Evolutionary conservation across 1,284 basidiomycete genomes (phyloP), one percentile per base, ranked within the genome.

Genomic region (Cryptococcus hybrid): DNA sequence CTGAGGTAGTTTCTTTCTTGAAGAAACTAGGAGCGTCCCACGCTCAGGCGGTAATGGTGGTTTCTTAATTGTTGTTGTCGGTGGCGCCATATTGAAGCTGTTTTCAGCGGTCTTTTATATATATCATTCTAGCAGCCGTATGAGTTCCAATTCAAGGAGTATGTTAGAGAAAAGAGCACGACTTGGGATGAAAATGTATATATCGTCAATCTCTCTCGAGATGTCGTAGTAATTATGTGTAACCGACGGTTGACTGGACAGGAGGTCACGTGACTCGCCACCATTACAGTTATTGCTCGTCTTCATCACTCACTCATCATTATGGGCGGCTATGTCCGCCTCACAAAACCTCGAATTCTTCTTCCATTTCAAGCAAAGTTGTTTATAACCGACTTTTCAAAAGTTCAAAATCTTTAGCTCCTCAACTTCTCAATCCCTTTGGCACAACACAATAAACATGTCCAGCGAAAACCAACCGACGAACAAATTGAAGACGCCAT

Each of bases 401-500:
- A 46, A 24, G 6, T 56, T 52, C 53, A 47, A 60, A 24, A 24
- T 57, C 56, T 55, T 61, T 61, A 55, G 52, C 30, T 12, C 39
- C 18, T 4, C 15, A 13, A 52, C 30, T 12, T 47, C n/a, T 39
- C 7, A 39, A 18, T 49, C 38, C 24, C n/a, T 37, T 8, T 24
- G n/a, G n/a, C n/a, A 45, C 34, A 7, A 44, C 9, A 24, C 36
- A 44, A 4, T 1, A 37, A 55, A 6, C 11, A 61, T 61, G 60
- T 53, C 60, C 39, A 39, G 45, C 7, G 39, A 38, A 44, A 59
- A 50, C 77, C 76, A 3, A 66, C 73, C 3, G 54, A 78, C 15
- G 88, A 90, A 51, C 87, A 92, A 51, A 76, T 82, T 46, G 85
- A 90, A 44, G 89, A 93, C 3, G 74, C 92, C 47, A 79, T 94